A percentile compares a stretch with the other conserved stretches of the same genome.
Evolutionary conservation across 345 rosid species (phyloP).

Genomic region (Microcos paniculata): DNA sequence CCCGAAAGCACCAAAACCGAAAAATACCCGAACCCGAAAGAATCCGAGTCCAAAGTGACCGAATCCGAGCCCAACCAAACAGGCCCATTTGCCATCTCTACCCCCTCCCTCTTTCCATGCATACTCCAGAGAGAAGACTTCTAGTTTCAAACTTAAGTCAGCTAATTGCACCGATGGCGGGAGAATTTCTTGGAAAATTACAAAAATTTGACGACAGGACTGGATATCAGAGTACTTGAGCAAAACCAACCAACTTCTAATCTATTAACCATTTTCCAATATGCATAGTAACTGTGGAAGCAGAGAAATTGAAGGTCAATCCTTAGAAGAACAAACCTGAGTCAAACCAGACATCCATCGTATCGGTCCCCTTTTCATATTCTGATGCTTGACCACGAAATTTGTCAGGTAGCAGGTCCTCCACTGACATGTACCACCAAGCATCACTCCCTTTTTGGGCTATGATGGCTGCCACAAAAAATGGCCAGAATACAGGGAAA

Average conservation of each 20-base stretch:
- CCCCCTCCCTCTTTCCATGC: not conserved
- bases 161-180: not conserved
- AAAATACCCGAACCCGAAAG: too few relatives aligned
- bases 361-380: slow-evolving; percentile 89
- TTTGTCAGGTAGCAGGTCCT: slow-evolving; percentile 78
- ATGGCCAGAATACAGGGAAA: slow-evolving; percentile 10
- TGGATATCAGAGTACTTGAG: not conserved
- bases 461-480: slow-evolving; percentile 60
- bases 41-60: too few relatives aligned
- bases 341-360: slow-evolving; percentile 99
- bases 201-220: not conserved
- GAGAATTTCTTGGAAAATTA: not conserved
- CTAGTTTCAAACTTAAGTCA: not conserved
- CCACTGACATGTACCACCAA: slow-evolving; percentile 96
- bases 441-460: slow-evolving; percentile 85
- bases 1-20: too few relatives aligned
- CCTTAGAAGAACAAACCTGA: slow-evolving; percentile 49
- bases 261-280: too few relatives aligned
- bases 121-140: not conserved
- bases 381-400: slow-evolving; percentile 69
- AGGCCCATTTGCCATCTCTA: too few relatives aligned
- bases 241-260: slow-evolving; percentile 3
- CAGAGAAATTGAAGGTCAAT: not conserved
- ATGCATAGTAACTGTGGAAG: too few relatives aligned
- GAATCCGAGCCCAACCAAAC: too few relatives aligned